A percentile compares a stretch with the other conserved stretches of the same genome.
Conservation (phyloP, 1,284 basidiomycete genomes). For the Prillingera fragicola region DNA sequence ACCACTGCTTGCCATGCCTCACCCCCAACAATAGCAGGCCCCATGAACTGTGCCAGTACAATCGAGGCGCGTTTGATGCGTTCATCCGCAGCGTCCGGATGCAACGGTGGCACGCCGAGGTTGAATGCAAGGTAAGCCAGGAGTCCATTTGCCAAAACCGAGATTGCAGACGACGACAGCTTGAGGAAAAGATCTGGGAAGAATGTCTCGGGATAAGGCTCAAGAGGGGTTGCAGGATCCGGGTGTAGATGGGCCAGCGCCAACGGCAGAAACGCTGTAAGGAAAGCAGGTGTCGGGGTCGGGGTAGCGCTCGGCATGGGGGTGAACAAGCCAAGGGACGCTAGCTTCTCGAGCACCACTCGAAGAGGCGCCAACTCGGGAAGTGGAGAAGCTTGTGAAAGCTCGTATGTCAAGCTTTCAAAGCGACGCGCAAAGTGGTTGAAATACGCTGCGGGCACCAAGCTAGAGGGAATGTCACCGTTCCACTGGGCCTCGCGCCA, state of each 20-base stretch:
- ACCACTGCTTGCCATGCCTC: constrained; percentile 36
- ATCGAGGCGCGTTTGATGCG: constrained; percentile 20
- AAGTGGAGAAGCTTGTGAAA: constrained; percentile 48
- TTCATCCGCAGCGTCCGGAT: constrained; percentile 18
- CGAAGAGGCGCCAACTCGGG: constrained; percentile 15
- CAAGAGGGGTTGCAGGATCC: constrained; percentile 52
- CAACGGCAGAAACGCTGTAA: constrained; percentile 31
- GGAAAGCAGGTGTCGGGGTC: constrained; percentile 24
- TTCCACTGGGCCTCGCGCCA: constrained; percentile 45
- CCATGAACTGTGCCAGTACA: constrained; percentile 27
- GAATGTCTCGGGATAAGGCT: constrained; percentile 51
- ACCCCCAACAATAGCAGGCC: constrained; percentile 17
- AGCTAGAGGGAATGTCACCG: constrained; percentile 18
- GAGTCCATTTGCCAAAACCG: constrained; percentile 22
- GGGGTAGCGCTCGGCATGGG: not conserved
- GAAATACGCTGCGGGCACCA: constrained; percentile 51
- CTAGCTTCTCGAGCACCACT: constrained; percentile 27
- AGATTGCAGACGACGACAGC: constrained; percentile 49
- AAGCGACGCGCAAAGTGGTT: constrained; percentile 52
- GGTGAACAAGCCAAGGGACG: constrained; percentile 28
- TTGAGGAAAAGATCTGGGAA: constrained; percentile 63
- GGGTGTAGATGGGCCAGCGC: constrained; percentile 51
- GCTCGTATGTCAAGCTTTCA: constrained; percentile 39
- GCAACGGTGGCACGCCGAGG: not conserved
- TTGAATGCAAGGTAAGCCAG: constrained; percentile 21